phyloP scores from a whole-genome alignment of 768 basidiomycete genomes.

The Pilatotrama ljubarskyi region DNA sequence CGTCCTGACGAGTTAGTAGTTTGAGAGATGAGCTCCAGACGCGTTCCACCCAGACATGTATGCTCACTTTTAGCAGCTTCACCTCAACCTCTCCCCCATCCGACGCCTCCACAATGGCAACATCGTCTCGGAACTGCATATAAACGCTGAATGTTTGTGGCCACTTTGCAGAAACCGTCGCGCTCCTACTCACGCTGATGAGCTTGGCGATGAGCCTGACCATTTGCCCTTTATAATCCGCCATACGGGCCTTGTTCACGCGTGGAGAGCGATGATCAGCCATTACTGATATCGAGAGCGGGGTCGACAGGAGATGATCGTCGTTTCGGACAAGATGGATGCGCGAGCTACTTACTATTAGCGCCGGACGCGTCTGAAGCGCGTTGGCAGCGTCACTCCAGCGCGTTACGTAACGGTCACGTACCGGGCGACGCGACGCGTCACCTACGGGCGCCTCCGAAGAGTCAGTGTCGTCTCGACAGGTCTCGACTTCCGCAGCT shows the following conservation, averaged over 20 bases:
- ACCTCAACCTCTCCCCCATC: conserved; percentile 67
- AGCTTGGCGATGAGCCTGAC: conserved; percentile 21
- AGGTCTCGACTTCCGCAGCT: too few relatives aligned
- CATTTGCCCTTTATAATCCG: conserved; percentile 17
- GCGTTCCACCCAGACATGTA: not conserved
- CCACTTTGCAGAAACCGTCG: conserved; percentile 23
- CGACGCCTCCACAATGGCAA: conserved; percentile 59
- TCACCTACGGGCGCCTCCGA: too few relatives aligned
- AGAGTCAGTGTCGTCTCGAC: too few relatives aligned
- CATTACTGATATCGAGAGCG: conserved; percentile 6
- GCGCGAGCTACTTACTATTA: too few relatives aligned
- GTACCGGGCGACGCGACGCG: not conserved
- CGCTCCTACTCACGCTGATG: conserved; percentile 4
- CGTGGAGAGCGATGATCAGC: conserved; percentile 21
- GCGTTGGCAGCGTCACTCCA: not conserved
- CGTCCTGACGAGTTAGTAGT: not conserved
- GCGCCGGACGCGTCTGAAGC: not conserved
- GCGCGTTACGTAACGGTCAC: conserved; percentile 3
- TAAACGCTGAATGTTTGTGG: not conserved
- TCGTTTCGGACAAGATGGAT: not conserved
- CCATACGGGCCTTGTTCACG: conserved; percentile 22
- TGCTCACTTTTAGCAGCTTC: conserved; percentile 40
- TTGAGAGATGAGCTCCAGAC: too few relatives aligned
- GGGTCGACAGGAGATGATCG: not conserved
- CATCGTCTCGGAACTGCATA: conserved; percentile 36